Evolutionary conservation across 805 yeast species (phyloP), one percentile per base, ranked within the genome.

Genomic region (Tetrapisispora phaffii): DNA sequence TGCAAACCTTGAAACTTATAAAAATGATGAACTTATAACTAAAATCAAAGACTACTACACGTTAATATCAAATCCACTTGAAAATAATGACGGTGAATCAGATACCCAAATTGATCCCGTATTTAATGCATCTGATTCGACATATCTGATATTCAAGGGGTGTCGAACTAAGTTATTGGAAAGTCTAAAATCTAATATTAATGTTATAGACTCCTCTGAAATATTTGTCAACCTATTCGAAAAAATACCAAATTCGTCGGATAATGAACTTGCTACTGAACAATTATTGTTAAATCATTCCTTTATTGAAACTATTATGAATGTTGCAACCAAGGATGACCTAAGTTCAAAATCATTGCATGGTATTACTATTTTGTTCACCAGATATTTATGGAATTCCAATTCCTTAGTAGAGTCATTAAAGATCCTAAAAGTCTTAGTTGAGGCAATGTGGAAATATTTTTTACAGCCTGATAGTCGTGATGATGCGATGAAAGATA

Each of bases 401-500:
- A 51, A 65, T 26, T 40, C 57, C 1, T 51, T 57, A 10, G 40
- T 56, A n/a, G 57, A 55, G 31, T 49, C 59, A 13, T 52, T 51
- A 34, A 51, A 45, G 41, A 46, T 54, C 10, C 34, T 61, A 10
- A 58, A 58, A 38, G 36, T 49, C 1, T 46, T 63, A 12, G 56
- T 76, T 29, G 59, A 70, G 3, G 63, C 70, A 34, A 54, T 82
- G n/a, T 84, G 87, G 86, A 56, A 57, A 1, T 68, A 77, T 38
- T 57, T 85, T 42, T 55, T 66, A 31, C 71, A 72, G 9, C 68
- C 73, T 65, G 66, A 39, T 70, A 72, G 47, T 46, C 95, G 86
- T 55, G 80, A 82, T 1, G 94, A 85, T 53, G 73, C 83, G 0
- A 85, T 83, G 1, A 76, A 74, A 43, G 69, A 76, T 20, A 68